These are phyloP conservation scores for Ustilago hordei DNA, from an alignment of 1,284 basidiomycete genomes.

Conservation along the genomic window DNA sequence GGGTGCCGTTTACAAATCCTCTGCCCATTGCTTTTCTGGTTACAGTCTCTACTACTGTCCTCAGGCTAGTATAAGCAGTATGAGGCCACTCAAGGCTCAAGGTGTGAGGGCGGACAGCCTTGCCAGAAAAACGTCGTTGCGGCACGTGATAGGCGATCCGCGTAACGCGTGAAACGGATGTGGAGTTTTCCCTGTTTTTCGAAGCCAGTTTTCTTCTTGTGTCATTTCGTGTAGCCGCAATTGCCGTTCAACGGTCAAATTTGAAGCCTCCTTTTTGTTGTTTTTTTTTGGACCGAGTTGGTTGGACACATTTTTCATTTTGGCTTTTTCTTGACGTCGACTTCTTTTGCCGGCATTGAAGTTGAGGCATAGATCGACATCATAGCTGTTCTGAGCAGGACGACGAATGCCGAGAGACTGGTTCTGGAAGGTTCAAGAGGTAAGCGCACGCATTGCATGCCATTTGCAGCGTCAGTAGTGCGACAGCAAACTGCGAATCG, in stretches of 20 bases:
- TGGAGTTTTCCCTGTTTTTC: constrained; percentile 38
- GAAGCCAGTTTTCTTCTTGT: constrained; percentile 14
- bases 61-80: background rate
- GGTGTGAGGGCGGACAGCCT: background rate
- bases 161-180: constrained; percentile 37
- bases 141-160: constrained; percentile 41
- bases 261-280: constrained; percentile 11
- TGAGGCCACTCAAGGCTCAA: background rate
- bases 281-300: constrained; percentile 21
- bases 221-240: constrained; percentile 22
- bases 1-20: no score
- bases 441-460: no score
- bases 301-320: constrained; percentile 5
- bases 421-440: no score
- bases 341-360: constrained; percentile 8
- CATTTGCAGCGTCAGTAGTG: background rate
- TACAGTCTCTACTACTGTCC: no score
- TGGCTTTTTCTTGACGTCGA: background rate
- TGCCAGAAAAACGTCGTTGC: constrained; percentile 1
- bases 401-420: no score
- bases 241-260: constrained; percentile 9
- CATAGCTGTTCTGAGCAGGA: background rate
- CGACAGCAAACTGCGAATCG: no score
- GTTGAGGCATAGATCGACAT: background rate
- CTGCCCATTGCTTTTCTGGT: no score